A percentile compares a stretch with the other conserved stretches of the same genome.
Evolutionary conservation across 352 stramenopile genomes (phyloP).

Genomic region (Globisporangium nodosum): DNA sequence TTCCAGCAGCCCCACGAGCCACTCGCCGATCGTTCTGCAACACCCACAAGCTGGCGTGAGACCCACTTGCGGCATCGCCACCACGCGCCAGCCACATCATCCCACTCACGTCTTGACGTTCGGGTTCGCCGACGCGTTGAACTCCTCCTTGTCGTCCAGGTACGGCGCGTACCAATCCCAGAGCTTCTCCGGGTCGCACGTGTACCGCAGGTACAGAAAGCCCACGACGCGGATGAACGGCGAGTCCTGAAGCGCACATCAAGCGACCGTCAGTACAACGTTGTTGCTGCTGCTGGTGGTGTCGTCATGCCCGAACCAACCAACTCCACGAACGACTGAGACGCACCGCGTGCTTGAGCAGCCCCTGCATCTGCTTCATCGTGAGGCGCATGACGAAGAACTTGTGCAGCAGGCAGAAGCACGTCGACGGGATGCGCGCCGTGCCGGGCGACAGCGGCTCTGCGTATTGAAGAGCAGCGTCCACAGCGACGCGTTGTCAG

Average conservation of each 20-base stretch:
- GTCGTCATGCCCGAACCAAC: background rate
- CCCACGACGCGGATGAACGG: constrained; percentile 95
- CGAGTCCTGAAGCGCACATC: constrained; percentile 65
- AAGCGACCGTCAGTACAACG: background rate
- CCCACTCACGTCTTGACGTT: constrained; percentile 67
- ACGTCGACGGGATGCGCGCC: constrained; percentile 88
- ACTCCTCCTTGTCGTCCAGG: constrained; percentile 93
- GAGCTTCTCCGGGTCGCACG: constrained; percentile 89
- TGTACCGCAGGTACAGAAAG: constrained; percentile 98
- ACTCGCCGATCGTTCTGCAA: constrained; percentile 91
- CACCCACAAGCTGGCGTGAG: constrained; percentile 7
- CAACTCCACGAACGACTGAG: background rate
- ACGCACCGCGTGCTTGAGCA: constrained; percentile 87
- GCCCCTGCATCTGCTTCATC: constrained; percentile 93
- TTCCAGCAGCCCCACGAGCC: constrained; percentile 86
- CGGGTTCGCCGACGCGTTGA: constrained; percentile 81
- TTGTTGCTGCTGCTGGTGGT: background rate
- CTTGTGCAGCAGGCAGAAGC: constrained; percentile 97
- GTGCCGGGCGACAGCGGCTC: constrained; percentile 92
- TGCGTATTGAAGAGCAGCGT: constrained; percentile 25
- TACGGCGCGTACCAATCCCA: constrained; percentile 96
- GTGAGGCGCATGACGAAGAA: constrained; percentile 96
- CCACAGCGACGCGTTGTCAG: background rate
- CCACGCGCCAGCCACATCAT: background rate
- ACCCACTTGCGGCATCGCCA: background rate